A percentile compares a stretch with the other conserved stretches of the same genome.
Conservation (phyloP, 1,139 yeast genomes). For the Saccharomyces hybrid region DNA sequence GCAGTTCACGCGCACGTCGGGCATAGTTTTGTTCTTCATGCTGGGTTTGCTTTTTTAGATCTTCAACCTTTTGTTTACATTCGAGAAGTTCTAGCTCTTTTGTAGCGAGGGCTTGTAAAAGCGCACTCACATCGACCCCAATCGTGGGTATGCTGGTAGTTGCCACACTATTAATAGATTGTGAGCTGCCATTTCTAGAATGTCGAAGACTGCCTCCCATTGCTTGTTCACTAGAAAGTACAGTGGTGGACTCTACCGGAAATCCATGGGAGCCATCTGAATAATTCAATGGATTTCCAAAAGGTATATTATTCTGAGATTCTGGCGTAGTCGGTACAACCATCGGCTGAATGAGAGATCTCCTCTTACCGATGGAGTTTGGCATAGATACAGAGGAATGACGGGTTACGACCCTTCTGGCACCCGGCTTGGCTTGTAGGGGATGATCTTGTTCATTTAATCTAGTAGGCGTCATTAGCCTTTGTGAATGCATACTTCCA, state of each 20-base stretch:
- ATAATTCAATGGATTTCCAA: background rate
- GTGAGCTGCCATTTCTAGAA: conserved; percentile 8
- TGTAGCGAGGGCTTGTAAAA: conserved; percentile 25
- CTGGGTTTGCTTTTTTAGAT: conserved; percentile 21
- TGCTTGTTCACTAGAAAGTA: background rate
- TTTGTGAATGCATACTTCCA: conserved; percentile 2
- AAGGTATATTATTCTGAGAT: background rate
- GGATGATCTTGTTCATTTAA: conserved; percentile 12
- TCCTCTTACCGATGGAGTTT: conserved; percentile 17
- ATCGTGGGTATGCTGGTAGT: background rate
- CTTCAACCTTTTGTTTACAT: conserved; percentile 28
- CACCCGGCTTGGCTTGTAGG: conserved; percentile 1
- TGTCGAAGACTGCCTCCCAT: background rate
- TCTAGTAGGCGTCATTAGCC: conserved; percentile 11
- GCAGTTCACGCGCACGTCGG: conserved; percentile 21
- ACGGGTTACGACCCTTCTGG: background rate
- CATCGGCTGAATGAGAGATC: conserved; percentile 29
- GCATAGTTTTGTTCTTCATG: conserved; percentile 22
- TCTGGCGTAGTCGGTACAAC: conserved; percentile 22
- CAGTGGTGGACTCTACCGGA: background rate
- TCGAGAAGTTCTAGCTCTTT: conserved; percentile 30
- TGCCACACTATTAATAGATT: background rate
- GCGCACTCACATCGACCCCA: conserved; percentile 12
- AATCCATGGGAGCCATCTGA: background rate
- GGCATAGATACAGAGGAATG: background rate